Evolutionary conservation across 2,329 filamentous ascomycete species (phyloP), one percentile per base, ranked within the genome.

Genomic region (Cladophialophora exuberans): DNA sequence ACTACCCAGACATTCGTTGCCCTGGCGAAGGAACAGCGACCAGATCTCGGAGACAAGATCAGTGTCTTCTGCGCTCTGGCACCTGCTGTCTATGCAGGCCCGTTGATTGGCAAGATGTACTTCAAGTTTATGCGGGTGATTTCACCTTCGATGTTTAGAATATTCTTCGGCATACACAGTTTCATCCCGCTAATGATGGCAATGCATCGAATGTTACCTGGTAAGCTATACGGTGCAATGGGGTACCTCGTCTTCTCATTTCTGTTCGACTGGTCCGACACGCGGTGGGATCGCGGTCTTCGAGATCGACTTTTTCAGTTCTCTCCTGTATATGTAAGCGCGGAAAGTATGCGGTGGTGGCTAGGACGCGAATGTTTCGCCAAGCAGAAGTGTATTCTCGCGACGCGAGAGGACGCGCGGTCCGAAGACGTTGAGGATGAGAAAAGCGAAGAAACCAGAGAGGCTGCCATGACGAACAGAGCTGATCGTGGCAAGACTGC

Each of bases 261-360:
- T 66, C 76, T 97, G 1, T 97, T 97, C 70, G 81, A 87, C 67
- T 97, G 93, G 92, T 85, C 83, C 0, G 92, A 97, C 67, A 75
- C 71, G 7, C 82, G 90, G 6, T 97, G 93, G 93, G 93, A 97
- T 60, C 83, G 85, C 6, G 89, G 80, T 5, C 74, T 96, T 11
- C 80, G 89, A 55, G 76, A 90, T 67, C 85, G 93, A 36, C 87
- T 95, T 81, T 97, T 97, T 70, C 90, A 94, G 65, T 97, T 96
- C 63, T 85, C 90, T 0, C 93, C 93, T 1, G 90, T 96, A 0
- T 96, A 95, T 65, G 90, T 97, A 46, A 90, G 86, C 64, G 83
- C 90, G 1, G 91, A 97, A 73, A 87, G 85, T 55, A 96, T 97
- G 90, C 81, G 90, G 4, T 97, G 93, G 93, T 97, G 93, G 93